Evolutionary conservation across 2,329 filamentous ascomycete species (phyloP), one percentile per base, ranked within the genome.

Genomic region (Phialocephala subalpina): DNA sequence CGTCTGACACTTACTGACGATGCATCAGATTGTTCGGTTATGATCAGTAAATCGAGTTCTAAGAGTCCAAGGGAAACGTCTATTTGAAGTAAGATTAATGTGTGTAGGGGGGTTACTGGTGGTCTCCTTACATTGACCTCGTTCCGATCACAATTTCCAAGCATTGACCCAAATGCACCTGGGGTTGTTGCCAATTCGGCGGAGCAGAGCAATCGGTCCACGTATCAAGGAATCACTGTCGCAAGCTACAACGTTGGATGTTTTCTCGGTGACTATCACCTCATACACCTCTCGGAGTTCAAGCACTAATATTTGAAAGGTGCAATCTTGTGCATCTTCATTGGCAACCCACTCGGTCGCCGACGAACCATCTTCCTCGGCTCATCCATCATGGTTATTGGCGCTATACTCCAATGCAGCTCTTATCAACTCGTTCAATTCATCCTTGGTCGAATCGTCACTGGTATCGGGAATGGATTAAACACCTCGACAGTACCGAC

Each of bases 181-280:
- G 45, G 45, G 22, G 20, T 49, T 22, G n/a, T 49, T 22, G n/a
- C n/a, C 11, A n/a, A n/a, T 12, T 49, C 45, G 14, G n/a, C n/a
- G 4, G 45, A 49, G 20, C 45, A 49, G n/a, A 49, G 45, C 11
- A 49, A 49, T 25, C n/a, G 45, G 8, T 49, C 45, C 20, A 49
- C 45, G 22, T 49, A 49, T 25, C 45, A 49, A 22, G 45, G 45
- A 20, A 49, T 49, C n/a, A 49, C 45, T 9, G 45, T 49, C 11
- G 45, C 45, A 49, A 49, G 45, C n/a, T 49, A 49, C 45, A 49
- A 49, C 14, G 45, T 49, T 49, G 45, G 45, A 25, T 49, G 45
- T n/a, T 49, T 49, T 22, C 20, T 49, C 11, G 45, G 45, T 49
- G 22, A 2, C 8, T 42, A 6, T 25, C 2, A 7, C 20, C 45